Evolutionary conservation across 805 yeast genomes (phyloP).

Genomic region (Wickerhamomyces rabaulensis): DNA sequence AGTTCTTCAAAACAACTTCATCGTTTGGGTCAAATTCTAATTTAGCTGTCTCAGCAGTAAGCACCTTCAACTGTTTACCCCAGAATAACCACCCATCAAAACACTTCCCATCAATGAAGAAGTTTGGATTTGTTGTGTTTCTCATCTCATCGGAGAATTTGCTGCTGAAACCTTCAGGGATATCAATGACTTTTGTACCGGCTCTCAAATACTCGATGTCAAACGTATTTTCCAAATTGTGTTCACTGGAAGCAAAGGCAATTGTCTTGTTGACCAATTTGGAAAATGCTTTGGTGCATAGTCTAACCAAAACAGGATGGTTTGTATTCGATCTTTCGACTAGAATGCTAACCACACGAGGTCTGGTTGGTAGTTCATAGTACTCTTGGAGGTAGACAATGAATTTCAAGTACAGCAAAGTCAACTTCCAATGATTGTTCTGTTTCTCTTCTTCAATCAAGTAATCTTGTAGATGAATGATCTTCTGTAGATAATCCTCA

Average conservation of each 20-base stretch:
- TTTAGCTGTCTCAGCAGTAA: constrained; percentile 27
- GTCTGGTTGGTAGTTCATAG: constrained; percentile 40
- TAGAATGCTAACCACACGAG: constrained; percentile 37
- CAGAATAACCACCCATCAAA: constrained; percentile 72
- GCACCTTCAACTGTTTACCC: constrained; percentile 51
- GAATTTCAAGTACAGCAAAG: constrained; percentile 42
- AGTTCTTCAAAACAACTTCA: constrained; percentile 28
- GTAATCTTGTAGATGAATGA: constrained; percentile 38
- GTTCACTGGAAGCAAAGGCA: constrained; percentile 38
- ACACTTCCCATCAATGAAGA: constrained; percentile 52
- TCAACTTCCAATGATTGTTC: constrained; percentile 52
- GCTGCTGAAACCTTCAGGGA: constrained; percentile 30
- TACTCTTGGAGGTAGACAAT: constrained; percentile 49
- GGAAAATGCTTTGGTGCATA: constrained; percentile 56
- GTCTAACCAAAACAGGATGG: constrained; percentile 63
- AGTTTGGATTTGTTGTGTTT: constrained; percentile 40
- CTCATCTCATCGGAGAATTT: constrained; percentile 47
- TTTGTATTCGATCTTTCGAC: constrained; percentile 45
- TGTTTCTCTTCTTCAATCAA: constrained; percentile 23
- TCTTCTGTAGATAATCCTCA: constrained; percentile 31
- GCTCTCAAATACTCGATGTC: constrained; percentile 30
- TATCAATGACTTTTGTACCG: constrained; percentile 38
- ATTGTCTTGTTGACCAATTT: constrained; percentile 44
- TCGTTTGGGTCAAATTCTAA: constrained; percentile 39
- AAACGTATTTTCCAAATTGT: constrained; percentile 41